Conservation (phyloP, 208 protist genomes). For the Wallacemonas sp. region DNA sequence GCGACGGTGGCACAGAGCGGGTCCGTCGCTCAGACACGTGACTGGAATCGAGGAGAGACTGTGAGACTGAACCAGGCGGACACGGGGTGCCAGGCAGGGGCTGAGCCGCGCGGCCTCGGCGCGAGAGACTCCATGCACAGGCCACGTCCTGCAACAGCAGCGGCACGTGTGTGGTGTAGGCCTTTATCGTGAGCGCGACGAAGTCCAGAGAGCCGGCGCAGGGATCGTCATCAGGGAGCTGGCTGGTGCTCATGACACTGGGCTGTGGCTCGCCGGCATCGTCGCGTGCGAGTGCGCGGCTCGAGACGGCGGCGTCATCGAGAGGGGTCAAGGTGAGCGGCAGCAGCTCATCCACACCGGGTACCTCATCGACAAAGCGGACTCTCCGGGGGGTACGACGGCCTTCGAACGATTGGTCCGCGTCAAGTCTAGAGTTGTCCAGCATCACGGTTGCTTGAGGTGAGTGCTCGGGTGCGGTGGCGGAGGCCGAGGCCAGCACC, state of each 20-base stretch:
- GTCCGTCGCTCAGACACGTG: too few relatives aligned
- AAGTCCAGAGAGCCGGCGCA: not conserved
- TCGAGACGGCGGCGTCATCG: not conserved
- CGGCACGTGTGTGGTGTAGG: slow-evolving; percentile 37
- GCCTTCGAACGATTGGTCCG: not conserved
- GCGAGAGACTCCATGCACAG: slow-evolving; percentile 26
- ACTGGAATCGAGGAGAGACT: too few relatives aligned
- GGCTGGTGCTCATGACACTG: too few relatives aligned
- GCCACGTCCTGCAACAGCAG: slow-evolving; percentile 54
- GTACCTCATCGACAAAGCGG: not conserved
- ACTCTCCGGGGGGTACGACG: not conserved
- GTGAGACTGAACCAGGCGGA: too few relatives aligned
- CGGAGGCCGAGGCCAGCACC: not conserved
- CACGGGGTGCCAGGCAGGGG: too few relatives aligned
- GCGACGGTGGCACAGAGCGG: not conserved
- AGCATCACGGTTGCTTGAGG: too few relatives aligned
- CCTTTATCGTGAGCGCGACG: not conserved
- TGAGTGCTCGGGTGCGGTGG: not conserved
- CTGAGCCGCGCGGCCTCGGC: not conserved
- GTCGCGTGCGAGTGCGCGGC: not conserved
- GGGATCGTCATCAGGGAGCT: not conserved
- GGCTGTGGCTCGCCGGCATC: too few relatives aligned
- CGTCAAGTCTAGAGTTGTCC: too few relatives aligned
- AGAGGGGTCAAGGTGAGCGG: not conserved
- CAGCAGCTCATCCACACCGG: not conserved